These are phyloP conservation scores for Phialemonium atrogriseum DNA, from an alignment of 2,329 filamentous ascomycete species.

Conservation along the genomic window DNA sequence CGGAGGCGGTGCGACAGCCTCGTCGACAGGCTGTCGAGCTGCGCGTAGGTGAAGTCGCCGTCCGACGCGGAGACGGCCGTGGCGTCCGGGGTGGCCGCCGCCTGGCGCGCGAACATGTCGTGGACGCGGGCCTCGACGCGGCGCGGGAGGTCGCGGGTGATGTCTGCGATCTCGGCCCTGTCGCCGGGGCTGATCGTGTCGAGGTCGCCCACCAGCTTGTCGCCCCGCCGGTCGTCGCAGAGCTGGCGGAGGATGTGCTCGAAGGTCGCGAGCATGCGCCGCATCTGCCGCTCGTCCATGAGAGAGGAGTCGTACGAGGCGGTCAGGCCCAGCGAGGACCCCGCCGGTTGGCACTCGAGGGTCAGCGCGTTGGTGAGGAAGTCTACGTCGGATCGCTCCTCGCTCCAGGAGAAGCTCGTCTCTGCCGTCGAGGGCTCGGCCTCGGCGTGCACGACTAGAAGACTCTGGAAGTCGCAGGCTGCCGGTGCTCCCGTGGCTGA, in stretches of 20 bases:
- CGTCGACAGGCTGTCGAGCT: constrained; percentile 32
- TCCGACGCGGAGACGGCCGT: constrained; percentile 39
- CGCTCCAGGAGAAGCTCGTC: constrained; percentile 3
- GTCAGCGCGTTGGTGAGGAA: constrained; percentile 7
- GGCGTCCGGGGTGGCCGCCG: constrained; percentile 23
- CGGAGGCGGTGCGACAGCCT: constrained; percentile 29
- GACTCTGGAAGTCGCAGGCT: constrained; percentile 18
- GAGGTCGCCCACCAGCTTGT: constrained; percentile 20
- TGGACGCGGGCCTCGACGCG: constrained; percentile 33
- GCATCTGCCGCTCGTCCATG: constrained; percentile 3
- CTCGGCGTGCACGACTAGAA: constrained; percentile 20
- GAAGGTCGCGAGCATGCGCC: constrained; percentile 1
- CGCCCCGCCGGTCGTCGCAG: not conserved
- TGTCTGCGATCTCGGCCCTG: constrained; percentile 26
- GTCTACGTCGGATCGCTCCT: constrained; percentile 3
- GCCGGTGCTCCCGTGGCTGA: constrained; percentile 8
- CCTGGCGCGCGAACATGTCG: constrained; percentile 30
- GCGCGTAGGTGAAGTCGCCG: constrained; percentile 33
- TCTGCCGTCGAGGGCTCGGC: not conserved
- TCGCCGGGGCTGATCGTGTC: constrained; percentile 31
- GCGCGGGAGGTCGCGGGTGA: too few relatives aligned
- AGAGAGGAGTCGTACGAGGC: constrained; percentile 5
- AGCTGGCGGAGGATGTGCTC: constrained; percentile 6
- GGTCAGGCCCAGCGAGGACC: not conserved
- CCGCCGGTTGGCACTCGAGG: constrained; percentile 4